These are phyloP conservation scores for Platismatia glauca DNA, from an alignment of 495 filamentous ascomycete species.

Conservation along the genomic window DNA sequence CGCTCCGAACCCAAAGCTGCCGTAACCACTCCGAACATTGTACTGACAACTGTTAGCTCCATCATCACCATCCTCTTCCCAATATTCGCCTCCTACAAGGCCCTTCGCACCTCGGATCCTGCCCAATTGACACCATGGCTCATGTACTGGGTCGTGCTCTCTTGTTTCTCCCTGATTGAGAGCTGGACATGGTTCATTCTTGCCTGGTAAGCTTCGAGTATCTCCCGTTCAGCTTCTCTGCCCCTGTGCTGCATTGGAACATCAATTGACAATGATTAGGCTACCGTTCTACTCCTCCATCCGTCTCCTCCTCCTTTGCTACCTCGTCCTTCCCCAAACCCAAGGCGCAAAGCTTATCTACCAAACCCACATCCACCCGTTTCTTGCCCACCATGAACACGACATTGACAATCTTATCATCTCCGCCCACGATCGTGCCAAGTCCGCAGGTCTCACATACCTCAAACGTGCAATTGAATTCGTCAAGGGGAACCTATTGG, in stretches of 20 bases:
- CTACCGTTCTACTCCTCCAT: constrained; percentile 92
- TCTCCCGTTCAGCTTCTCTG: not conserved
- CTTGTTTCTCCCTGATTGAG: constrained; percentile 72
- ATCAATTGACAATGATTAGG: constrained; percentile 34
- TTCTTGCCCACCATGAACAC: constrained; percentile 74
- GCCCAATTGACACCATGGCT: constrained; percentile 94
- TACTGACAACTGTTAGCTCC: constrained; percentile 38
- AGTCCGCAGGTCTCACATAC: constrained; percentile 69
- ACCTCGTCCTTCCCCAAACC: constrained; percentile 94
- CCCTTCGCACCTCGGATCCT: constrained; percentile 84
- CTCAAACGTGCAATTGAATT: constrained; percentile 70
- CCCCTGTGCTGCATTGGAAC: not conserved
- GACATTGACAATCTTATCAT: constrained; percentile 88
- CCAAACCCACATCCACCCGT: constrained; percentile 75
- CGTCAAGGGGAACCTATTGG: constrained; percentile 63
- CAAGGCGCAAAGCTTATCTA: constrained; percentile 85
- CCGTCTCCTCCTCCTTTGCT: constrained; percentile 78
- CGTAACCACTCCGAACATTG: constrained; percentile 2
- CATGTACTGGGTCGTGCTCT: constrained; percentile 96
- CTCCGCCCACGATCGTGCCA: constrained; percentile 68
- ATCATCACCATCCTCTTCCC: constrained; percentile 89
- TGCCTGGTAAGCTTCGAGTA: constrained; percentile 48
- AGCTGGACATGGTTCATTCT: constrained; percentile 81
- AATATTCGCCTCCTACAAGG: constrained; percentile 96
- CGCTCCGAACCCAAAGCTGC: constrained; percentile 14